Base-by-base conservation (phyloP, 345 rosid genomes). In the Citrus inodora region DNA sequence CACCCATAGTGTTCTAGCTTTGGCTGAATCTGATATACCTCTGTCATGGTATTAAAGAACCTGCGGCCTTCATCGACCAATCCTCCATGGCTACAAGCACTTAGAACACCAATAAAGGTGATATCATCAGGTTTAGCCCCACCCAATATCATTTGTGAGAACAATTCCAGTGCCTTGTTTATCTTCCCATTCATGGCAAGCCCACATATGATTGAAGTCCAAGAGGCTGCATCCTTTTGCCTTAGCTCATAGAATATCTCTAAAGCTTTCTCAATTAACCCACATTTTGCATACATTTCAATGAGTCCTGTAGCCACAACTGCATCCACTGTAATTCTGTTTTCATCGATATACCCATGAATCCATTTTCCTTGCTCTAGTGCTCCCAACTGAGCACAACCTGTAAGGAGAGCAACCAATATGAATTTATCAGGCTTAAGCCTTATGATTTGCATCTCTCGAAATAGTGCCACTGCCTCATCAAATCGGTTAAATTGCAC, bases 21-120 rank as follows among this genome's bases (percentile, higher is more conserved):
- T 19, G 87, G 85, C 76, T 73, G 58, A 37, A 84, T 79, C 4
- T 56, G 62, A 46, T 81, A 79, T 19, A 62, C 33, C 13, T 25
- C 30, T 55, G 61, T 79, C 83, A 84, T 84, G 67, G 85, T 79
- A 71, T 67, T 61, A 35, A 84, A 79, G 30, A 82, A 58, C 64
- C 63, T 53, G 11, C 74, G 79, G n/a, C 87, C 87, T 76, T 84
- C 83, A 35, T 67, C 32, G 7, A 84, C 77, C 40, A 82, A 27
- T 79, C 87, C 87, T 55, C 79, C 85, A 67, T 84, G 87, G 58
- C 82, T 82, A 56, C 85, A 84, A n/a, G 87, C 85, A 65, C 85
- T 82, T 46, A 84, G 79, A 76, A 84, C 74, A 70, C 74, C 74
- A 51, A 70, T 70, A 30, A 70, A 70, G 74, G 61, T 70, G 60